A percentile compares a stretch with the other conserved stretches of the same genome.
phyloP scores from a whole-genome alignment of 495 filamentous ascomycete genomes.

The Penicillium canariense region DNA sequence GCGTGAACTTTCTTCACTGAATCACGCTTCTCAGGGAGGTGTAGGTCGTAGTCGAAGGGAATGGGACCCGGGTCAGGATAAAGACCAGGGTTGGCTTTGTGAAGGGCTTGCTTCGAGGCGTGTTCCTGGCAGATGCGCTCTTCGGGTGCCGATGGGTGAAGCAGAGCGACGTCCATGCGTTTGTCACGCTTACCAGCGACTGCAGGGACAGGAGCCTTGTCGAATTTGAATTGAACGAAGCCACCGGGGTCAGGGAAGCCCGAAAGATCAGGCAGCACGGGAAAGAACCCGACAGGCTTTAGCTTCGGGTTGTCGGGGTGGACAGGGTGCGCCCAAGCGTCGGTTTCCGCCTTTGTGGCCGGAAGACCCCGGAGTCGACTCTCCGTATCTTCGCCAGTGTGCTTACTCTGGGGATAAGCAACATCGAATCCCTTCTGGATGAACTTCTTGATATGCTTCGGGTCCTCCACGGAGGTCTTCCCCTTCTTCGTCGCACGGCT shows the following conservation, averaged over 20 bases:
- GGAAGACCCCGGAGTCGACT: constrained; percentile 53
- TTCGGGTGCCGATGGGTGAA: constrained; percentile 62
- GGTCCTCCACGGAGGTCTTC: constrained; percentile 64
- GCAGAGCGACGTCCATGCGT: constrained; percentile 75
- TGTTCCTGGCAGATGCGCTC: constrained; percentile 45
- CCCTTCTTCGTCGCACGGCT: constrained; percentile 41
- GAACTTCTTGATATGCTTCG: constrained; percentile 74
- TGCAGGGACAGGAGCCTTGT: constrained; percentile 68
- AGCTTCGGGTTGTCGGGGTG: constrained; percentile 82
- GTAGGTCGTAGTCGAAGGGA: constrained; percentile 78
- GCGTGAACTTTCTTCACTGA: constrained; percentile 62
- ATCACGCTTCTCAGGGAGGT: constrained; percentile 58
- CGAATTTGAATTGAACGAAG: constrained; percentile 87
- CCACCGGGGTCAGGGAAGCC: constrained; percentile 83
- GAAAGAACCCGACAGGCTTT: constrained; percentile 73
- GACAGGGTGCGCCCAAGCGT: constrained; percentile 70
- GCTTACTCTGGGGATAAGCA: constrained; percentile 66
- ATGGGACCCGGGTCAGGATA: constrained; percentile 59
- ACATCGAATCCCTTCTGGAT: constrained; percentile 84
- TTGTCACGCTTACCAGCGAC: constrained; percentile 63
- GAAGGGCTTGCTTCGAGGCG: constrained; percentile 53
- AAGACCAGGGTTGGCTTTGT: constrained; percentile 59
- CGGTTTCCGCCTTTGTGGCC: constrained; percentile 53
- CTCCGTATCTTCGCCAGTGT: constrained; percentile 51
- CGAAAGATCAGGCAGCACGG: constrained; percentile 83